Conservation (phyloP, 1,284 basidiomycete genomes). For the Volvariella volvacea region DNA sequence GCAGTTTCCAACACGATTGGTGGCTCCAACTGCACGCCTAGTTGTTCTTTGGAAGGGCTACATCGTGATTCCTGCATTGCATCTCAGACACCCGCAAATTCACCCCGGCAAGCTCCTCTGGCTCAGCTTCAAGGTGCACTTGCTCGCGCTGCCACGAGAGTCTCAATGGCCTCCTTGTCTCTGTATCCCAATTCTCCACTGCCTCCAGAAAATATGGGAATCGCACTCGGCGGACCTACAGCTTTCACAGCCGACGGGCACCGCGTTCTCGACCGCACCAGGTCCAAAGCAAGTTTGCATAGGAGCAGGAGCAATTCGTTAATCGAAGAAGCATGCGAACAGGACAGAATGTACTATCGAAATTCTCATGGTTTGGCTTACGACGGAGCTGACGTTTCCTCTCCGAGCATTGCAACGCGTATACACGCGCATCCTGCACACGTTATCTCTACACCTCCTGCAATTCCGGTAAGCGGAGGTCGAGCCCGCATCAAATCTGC, state of each 20-base stretch:
- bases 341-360: slow-evolving; percentile 17
- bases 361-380: slow-evolving; percentile 43
- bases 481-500: slow-evolving; percentile 62
- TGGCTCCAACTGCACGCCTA: too few species aligned
- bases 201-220: slow-evolving; percentile 29
- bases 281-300: slow-evolving; percentile 25
- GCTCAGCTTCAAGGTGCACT: slow-evolving; percentile 29
- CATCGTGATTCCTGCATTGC: too few species aligned
- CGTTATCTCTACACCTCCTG: slow-evolving; percentile 18
- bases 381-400: slow-evolving; percentile 44
- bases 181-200: slow-evolving; percentile 44
- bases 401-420: slow-evolving; percentile 29
- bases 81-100: slow-evolving; percentile 14
- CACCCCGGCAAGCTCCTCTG: slow-evolving; percentile 17
- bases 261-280: slow-evolving; percentile 26
- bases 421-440: slow-evolving; percentile 24
- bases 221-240: slow-evolving; percentile 32
- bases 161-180: slow-evolving; percentile 46
- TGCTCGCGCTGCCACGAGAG: slow-evolving; percentile 33
- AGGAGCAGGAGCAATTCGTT: slow-evolving; percentile 26
- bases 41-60: too few species aligned
- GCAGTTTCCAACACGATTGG: too few species aligned
- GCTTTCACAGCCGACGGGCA: slow-evolving; percentile 40
- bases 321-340: slow-evolving; percentile 14
- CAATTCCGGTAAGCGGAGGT: slow-evolving; percentile 29